Conservation (phyloP, 257 asterid genomes). For the Schizonepeta tenuifolia region DNA sequence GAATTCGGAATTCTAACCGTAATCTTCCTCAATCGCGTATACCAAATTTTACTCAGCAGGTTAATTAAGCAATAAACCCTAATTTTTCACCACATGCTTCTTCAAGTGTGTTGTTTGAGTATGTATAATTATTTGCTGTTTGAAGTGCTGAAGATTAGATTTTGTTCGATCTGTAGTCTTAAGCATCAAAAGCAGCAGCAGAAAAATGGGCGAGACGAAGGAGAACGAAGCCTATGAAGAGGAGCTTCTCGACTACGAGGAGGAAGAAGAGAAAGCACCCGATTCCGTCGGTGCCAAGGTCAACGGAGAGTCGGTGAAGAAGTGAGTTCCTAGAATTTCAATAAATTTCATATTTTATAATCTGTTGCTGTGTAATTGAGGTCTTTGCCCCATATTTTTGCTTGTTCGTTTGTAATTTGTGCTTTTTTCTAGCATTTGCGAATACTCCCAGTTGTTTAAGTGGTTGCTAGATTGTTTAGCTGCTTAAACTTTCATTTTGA, state of each 20-base stretch:
- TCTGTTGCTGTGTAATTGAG: neutral
- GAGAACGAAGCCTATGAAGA: constrained; percentile 90
- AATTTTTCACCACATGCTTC: neutral
- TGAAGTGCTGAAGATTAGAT: constrained; percentile 10
- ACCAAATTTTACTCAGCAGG: constrained; percentile 35
- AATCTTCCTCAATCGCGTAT: neutral
- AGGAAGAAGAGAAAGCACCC: constrained; percentile 82
- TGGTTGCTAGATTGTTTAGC: neutral
- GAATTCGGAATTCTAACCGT: constrained; percentile 29
- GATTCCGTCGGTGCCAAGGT: constrained; percentile 63
- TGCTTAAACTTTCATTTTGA: neutral
- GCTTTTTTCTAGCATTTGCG: neutral
- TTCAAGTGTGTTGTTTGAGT: constrained; percentile 14
- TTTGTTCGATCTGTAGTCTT: constrained; percentile 31
- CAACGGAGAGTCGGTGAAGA: constrained; percentile 87
- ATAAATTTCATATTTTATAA: neutral
- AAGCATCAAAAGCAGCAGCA: constrained; percentile 28
- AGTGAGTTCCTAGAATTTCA: constrained; percentile 47
- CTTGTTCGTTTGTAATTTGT: no score
- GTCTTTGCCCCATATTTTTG: neutral
- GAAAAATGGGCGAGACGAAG: constrained; percentile 71
- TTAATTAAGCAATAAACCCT: constrained; percentile 13
- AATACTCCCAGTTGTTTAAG: neutral
- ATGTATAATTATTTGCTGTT: neutral
- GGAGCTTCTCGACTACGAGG: constrained; percentile 96